Percentiles rank a stretch among this genome's conserved stretches.
Evolutionary conservation across 805 yeast species (phyloP).

Genomic region (Pichia eremophila): DNA sequence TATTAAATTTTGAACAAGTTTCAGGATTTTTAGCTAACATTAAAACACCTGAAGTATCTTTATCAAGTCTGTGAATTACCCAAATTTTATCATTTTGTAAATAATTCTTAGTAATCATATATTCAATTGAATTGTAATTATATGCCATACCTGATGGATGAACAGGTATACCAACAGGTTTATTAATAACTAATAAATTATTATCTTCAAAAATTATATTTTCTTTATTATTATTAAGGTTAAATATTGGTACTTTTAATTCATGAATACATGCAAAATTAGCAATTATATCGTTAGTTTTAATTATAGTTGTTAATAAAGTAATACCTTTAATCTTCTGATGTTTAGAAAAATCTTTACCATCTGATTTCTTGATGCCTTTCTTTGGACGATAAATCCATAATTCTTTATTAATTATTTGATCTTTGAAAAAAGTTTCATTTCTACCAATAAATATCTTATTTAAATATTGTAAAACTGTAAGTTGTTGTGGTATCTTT

Average conservation of each 20-base stretch:
- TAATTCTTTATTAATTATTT: constrained; percentile 11
- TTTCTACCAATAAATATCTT: constrained; percentile 13
- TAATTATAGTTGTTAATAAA: constrained; percentile 10
- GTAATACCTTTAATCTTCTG: constrained; percentile 5
- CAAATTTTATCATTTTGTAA: background rate
- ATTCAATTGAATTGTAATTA: constrained; percentile 34
- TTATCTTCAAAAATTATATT: constrained; percentile 29
- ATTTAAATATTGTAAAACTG: constrained; percentile 10
- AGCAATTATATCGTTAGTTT: constrained; percentile 16
- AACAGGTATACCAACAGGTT: constrained; percentile 46
- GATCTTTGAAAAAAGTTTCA: constrained; percentile 4
- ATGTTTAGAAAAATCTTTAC: background rate
- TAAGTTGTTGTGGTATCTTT: constrained; percentile 6
- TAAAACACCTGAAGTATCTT: constrained; percentile 40
- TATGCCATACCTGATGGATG: constrained; percentile 40
- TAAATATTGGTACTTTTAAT: constrained; percentile 26
- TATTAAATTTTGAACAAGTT: background rate
- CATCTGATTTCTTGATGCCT: background rate
- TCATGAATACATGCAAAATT: constrained; percentile 38
- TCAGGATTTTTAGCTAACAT: constrained; percentile 30
- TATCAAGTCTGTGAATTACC: constrained; percentile 38
- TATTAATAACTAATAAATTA: constrained; percentile 34
- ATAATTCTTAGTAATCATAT: constrained; percentile 25
- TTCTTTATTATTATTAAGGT: constrained; percentile 2
- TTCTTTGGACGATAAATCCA: constrained; percentile 6